Evolutionary conservation across 2,329 filamentous ascomycete species (phyloP).

Genomic region (Calycina marina): DNA sequence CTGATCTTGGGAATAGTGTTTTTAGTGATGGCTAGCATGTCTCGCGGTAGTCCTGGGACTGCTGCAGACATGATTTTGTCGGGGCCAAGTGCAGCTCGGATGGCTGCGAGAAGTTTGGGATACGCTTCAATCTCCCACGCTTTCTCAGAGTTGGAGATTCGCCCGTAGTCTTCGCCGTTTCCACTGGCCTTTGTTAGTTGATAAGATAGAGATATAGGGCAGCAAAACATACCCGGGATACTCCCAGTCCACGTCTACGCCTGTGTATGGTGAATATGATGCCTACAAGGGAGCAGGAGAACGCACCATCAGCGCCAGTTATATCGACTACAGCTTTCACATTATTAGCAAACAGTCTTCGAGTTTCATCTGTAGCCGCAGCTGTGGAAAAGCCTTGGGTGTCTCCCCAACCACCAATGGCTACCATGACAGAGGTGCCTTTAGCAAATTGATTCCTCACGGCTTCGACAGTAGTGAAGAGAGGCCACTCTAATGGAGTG

Average conservation of each 20-base stretch:
- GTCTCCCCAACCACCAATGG: conserved; percentile 65
- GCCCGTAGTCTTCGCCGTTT: conserved; percentile 57
- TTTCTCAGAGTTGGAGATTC: conserved; percentile 44
- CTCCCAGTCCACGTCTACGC: conserved; percentile 34
- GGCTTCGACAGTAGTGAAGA: conserved; percentile 36
- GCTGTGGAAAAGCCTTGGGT: conserved; percentile 45
- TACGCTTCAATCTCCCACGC: conserved; percentile 47
- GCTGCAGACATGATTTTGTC: conserved; percentile 51
- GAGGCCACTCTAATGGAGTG: conserved; percentile 26
- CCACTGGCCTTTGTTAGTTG: conserved; percentile 26
- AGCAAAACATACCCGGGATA: conserved; percentile 31
- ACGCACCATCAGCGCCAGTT: conserved; percentile 49
- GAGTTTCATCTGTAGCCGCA: conserved; percentile 34
- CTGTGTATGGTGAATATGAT: conserved; percentile 9
- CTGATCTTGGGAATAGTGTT: conserved; percentile 43
- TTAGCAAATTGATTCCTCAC: conserved; percentile 33
- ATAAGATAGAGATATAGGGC: conserved; percentile 1
- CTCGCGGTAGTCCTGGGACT: conserved; percentile 46
- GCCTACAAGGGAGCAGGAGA: background rate
- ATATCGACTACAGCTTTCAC: conserved; percentile 45
- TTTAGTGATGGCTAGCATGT: conserved; percentile 53
- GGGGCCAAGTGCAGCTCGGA: conserved; percentile 41
- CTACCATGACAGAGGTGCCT: conserved; percentile 49
- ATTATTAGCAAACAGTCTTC: conserved; percentile 46
- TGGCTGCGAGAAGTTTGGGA: conserved; percentile 41